phyloP scores from a whole-genome alignment of 345 rosid genomes.

The Bruguiera gymnorhiza region DNA sequence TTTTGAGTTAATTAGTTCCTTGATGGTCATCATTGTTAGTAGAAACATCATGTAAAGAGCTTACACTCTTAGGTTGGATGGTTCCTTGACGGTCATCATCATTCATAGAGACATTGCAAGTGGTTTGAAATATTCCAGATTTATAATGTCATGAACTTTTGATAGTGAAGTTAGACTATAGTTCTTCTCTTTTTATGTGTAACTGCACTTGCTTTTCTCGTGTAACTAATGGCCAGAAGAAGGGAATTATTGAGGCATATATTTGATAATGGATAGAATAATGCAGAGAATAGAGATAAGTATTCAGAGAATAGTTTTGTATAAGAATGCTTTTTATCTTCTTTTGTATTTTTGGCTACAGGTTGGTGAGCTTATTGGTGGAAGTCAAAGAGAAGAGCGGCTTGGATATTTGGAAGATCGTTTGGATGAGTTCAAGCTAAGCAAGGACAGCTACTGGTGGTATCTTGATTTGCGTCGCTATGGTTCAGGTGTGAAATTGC shows the following conservation, averaged over 20 bases:
- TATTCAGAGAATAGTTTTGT: not conserved
- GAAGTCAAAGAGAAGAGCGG: conserved; percentile 99
- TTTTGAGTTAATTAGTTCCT: no score
- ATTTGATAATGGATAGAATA: not conserved
- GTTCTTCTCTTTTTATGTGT: no score
- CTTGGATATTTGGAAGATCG: conserved; percentile 78
- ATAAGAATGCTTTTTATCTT: not conserved
- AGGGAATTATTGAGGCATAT: not conserved
- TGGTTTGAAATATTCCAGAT: no score
- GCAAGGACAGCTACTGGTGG: conserved; percentile 93
- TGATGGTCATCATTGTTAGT: no score
- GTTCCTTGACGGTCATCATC: no score
- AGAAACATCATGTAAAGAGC: no score
- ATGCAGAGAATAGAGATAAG: not conserved
- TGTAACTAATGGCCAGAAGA: not conserved
- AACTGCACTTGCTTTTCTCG: not conserved
- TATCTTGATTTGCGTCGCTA: conserved; percentile 93
- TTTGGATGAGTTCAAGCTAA: conserved; percentile 67
- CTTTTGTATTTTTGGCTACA: conserved; percentile 29
- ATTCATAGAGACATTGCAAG: no score
- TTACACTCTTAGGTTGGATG: no score
- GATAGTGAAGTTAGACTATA: not conserved
- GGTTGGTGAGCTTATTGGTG: conserved; percentile 97
- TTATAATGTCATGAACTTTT: no score
- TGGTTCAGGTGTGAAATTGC: conserved; percentile 71